phyloP scores from a whole-genome alignment of 192 early-diverging fungal species.

The Entomortierella beljakovae region DNA sequence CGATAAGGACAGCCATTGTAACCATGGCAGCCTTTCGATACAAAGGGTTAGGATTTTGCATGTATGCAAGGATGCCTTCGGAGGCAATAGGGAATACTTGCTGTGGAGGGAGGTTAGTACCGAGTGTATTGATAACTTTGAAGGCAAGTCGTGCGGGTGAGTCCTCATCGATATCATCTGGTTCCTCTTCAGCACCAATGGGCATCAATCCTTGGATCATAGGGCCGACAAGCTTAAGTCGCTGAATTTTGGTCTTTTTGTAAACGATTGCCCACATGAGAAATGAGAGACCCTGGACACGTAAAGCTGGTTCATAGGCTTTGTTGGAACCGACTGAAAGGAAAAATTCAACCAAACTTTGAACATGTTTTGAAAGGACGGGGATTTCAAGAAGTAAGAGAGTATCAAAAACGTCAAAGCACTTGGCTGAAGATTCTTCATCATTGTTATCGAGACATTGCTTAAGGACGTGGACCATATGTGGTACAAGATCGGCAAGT shows the following conservation, averaged over 20 bases:
- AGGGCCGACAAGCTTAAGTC: constrained; percentile 83
- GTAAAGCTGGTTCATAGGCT: constrained; percentile 74
- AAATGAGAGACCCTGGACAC: constrained; percentile 87
- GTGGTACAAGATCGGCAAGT: constrained; percentile 81
- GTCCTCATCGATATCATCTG: constrained; percentile 86
- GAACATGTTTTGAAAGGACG: constrained; percentile 81
- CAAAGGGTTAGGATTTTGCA: constrained; percentile 80
- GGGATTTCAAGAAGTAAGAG: constrained; percentile 86
- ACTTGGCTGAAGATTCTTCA: constrained; percentile 79
- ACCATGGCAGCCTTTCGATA: constrained; percentile 91
- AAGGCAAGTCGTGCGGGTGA: constrained; percentile 75
- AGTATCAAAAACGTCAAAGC: constrained; percentile 90
- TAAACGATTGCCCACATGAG: constrained; percentile 81
- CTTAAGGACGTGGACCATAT: constrained; percentile 88
- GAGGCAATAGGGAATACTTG: constrained; percentile 88
- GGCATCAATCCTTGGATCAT: constrained; percentile 86
- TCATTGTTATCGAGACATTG: constrained; percentile 79
- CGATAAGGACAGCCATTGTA: constrained; percentile 78
- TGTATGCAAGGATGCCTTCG: constrained; percentile 77
- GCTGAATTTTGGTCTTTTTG: constrained; percentile 87
- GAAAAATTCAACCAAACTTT: constrained; percentile 86
- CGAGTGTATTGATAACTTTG: constrained; percentile 80
- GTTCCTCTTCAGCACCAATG: constrained; percentile 85
- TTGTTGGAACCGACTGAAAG: constrained; percentile 76
- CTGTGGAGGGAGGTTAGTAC: constrained; percentile 87